Conservation (phyloP, 2,329 filamentous ascomycete species). For the Metarhizium sp. region DNA sequence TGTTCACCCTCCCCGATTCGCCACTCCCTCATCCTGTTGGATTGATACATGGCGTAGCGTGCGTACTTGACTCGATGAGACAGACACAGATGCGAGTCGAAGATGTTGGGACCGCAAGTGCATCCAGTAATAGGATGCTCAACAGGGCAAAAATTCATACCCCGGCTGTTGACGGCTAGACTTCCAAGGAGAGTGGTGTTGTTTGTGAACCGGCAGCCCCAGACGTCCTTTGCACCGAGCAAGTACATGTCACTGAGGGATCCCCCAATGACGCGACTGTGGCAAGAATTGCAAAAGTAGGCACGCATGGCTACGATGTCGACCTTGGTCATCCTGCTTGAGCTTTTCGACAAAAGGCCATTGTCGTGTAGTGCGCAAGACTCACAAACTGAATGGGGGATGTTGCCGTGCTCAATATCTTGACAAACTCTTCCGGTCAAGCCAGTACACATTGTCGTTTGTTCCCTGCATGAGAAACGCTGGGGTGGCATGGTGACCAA, state of each 20-base stretch:
- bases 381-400: slow-evolving; percentile 6
- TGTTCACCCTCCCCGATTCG: background rate
- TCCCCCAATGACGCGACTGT: background rate
- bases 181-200: background rate
- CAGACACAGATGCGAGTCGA: slow-evolving; percentile 22
- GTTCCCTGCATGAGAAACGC: background rate
- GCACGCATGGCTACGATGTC: slow-evolving; percentile 24
- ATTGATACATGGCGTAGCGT: slow-evolving; percentile 13
- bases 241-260: slow-evolving; percentile 3
- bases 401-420: background rate
- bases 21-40: slow-evolving; percentile 18
- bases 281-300: slow-evolving; percentile 26
- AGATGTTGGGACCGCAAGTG: slow-evolving; percentile 24
- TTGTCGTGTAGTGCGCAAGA: slow-evolving; percentile 16
- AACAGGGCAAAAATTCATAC: background rate
- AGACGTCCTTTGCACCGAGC: slow-evolving; percentile 15
- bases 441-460: background rate
- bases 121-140: slow-evolving; percentile 24
- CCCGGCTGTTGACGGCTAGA: background rate
- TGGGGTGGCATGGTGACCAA: background rate
- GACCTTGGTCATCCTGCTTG: background rate
- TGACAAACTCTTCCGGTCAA: background rate
- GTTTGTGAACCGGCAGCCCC: slow-evolving; percentile 11
- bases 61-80: slow-evolving; percentile 23
- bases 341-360: slow-evolving; percentile 8